phyloP scores from a whole-genome alignment of 345 rosid genomes.

The Acer campestre region DNA sequence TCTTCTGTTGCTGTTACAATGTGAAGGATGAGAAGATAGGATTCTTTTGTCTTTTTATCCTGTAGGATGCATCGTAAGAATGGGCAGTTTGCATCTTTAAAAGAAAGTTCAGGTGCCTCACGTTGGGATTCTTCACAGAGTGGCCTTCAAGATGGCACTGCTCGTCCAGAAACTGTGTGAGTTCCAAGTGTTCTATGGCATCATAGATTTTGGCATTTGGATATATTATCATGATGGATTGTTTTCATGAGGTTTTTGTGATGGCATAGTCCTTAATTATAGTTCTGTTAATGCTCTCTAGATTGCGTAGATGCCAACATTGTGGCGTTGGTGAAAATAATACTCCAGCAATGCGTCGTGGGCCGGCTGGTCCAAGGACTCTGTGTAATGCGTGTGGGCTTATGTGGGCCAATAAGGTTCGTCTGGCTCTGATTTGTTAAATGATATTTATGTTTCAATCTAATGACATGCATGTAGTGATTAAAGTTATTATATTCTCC shows the following conservation, averaged over 20 bases:
- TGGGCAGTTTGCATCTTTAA: conserved; percentile 73
- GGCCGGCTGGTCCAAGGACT: conserved; percentile 85
- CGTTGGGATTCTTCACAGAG: conserved; percentile 57
- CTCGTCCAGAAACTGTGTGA: conserved; percentile 60
- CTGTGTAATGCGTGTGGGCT: conserved; percentile 82
- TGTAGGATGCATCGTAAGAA: conserved; percentile 74
- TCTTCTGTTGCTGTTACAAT: not conserved
- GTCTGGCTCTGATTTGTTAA: conserved; percentile 13
- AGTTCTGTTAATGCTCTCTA: conserved; percentile 25
- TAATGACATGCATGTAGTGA: not conserved
- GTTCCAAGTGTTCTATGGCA: conserved; percentile 30
- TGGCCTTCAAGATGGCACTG: conserved; percentile 46
- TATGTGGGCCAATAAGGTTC: conserved; percentile 91
- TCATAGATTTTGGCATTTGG: conserved; percentile 16
- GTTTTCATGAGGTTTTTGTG: conserved; percentile 12
- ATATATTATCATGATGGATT: conserved; percentile 4
- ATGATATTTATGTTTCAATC: not conserved
- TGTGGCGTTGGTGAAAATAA: conserved; percentile 71
- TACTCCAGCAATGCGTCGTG: conserved; percentile 87
- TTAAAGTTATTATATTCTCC: not conserved
- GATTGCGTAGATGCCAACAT: conserved; percentile 62
- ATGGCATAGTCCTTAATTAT: not conserved
- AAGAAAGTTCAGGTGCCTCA: conserved; percentile 51
- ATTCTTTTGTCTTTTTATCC: conserved; percentile 25
- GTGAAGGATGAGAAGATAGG: not conserved